Evolutionary conservation across 352 stramenopile genomes (phyloP).

Genomic region (Blastocystis sp.): DNA sequence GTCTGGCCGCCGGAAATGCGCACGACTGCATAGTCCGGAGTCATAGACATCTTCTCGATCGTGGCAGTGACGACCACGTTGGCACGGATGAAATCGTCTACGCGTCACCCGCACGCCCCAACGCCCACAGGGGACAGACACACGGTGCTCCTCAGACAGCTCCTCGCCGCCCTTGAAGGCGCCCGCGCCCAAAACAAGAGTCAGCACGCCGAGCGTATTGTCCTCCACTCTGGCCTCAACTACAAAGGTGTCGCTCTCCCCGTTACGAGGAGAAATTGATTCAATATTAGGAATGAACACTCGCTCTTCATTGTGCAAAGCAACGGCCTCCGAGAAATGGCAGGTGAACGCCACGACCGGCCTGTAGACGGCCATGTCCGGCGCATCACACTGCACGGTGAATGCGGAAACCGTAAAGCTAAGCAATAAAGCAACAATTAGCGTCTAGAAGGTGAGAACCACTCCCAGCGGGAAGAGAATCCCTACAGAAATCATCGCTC

Average conservation of each 20-base stretch:
- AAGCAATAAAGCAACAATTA: slow-evolving; percentile 63
- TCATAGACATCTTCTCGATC: slow-evolving; percentile 5
- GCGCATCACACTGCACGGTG: slow-evolving; percentile 41
- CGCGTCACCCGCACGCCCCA: not conserved
- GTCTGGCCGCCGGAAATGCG: slow-evolving; percentile 45
- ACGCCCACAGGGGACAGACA: slow-evolving; percentile 30
- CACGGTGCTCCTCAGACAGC: slow-evolving; percentile 35
- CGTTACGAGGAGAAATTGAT: slow-evolving; percentile 27
- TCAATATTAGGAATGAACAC: slow-evolving; percentile 51
- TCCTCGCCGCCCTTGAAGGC: slow-evolving; percentile 12
- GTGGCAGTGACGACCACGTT: slow-evolving; percentile 13
- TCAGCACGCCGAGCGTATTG: slow-evolving; percentile 40
- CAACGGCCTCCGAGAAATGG: slow-evolving; percentile 37
- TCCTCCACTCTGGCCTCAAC: slow-evolving; percentile 21
- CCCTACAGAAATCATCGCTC: slow-evolving; percentile 47
- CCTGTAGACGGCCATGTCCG: slow-evolving; percentile 25
- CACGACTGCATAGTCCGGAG: slow-evolving; percentile 33
- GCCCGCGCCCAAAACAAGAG: slow-evolving; percentile 45
- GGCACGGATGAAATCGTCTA: slow-evolving; percentile 29
- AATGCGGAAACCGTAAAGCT: slow-evolving; percentile 8
- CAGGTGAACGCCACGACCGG: slow-evolving; percentile 39
- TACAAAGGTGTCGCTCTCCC: not conserved
- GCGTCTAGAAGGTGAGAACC: slow-evolving; percentile 52
- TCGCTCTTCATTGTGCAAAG: slow-evolving; percentile 27
- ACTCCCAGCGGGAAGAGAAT: not conserved